phyloP scores from a whole-genome alignment of 495 filamentous ascomycete species.

The Durotheca rogersii region DNA sequence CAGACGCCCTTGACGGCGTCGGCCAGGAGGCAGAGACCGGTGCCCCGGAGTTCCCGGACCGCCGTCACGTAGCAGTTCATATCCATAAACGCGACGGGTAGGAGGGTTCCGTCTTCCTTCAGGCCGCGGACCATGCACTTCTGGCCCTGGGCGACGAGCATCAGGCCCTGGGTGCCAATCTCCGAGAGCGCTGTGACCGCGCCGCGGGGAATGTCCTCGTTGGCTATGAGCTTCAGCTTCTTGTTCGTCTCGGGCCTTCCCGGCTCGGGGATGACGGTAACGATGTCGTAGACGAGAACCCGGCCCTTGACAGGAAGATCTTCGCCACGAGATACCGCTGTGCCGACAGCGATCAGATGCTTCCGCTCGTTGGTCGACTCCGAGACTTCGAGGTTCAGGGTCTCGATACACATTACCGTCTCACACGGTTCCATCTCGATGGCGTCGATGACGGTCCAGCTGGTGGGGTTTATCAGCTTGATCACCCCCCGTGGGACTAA shows the following conservation, averaged over 20 bases:
- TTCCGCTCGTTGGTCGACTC: conserved; percentile 84
- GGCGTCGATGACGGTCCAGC: conserved; percentile 74
- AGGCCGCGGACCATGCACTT: conserved; percentile 96
- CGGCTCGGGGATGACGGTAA: conserved; percentile 86
- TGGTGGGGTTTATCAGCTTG: conserved; percentile 72
- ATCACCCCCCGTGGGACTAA: conserved; percentile 64
- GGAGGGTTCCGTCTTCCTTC: conserved; percentile 86
- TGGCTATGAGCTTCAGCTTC: conserved; percentile 79
- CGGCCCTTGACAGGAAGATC: conserved; percentile 82
- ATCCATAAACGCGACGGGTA: conserved; percentile 97
- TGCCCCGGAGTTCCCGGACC: conserved; percentile 76
- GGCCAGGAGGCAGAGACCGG: conserved; percentile 78
- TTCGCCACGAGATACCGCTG: conserved; percentile 79
- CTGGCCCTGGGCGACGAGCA: conserved; percentile 90
- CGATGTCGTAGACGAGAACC: conserved; percentile 89
- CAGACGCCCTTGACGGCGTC: conserved; percentile 92
- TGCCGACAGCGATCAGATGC: conserved; percentile 80
- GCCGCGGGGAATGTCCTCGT: conserved; percentile 83
- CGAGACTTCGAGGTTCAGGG: conserved; percentile 82
- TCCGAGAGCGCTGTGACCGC: conserved; percentile 87
- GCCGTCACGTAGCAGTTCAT: conserved; percentile 88
- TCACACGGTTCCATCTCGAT: conserved; percentile 71
- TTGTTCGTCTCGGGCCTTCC: conserved; percentile 79
- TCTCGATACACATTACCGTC: conserved; percentile 75
- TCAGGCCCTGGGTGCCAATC: conserved; percentile 87